Base-by-base conservation (phyloP, 192 early-diverging fungal species). In the Podila minutissima region DNA sequence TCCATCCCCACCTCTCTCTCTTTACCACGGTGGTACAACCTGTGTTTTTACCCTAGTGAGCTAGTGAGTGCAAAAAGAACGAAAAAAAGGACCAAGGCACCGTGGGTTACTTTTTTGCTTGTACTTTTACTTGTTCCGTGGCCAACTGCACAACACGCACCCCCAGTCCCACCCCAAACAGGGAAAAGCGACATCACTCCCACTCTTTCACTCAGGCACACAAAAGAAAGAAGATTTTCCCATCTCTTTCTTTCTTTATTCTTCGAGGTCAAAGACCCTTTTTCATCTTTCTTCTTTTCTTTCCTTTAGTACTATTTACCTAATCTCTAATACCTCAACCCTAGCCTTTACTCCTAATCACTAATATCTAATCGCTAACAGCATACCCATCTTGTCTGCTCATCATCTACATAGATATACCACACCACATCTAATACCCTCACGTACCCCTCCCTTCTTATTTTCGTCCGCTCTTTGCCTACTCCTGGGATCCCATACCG, bases 11-110 rank as follows among this genome's bases (percentile, higher is more conserved):
- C 9, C 35, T 37, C 35, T 37, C 35, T 37, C 35, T 37, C 35
- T 53, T 53, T 53, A n/a, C 67, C 67, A 66, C 62, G 66, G 67
- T 59, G 32, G 50, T 53, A 53, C 50, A 53, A 53, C 50, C n/a
- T 53, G n/a, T n/a, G n/a, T 53, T 20, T 53, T n/a, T 53, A n/a
- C 20, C 50, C 50, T 37, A 37, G 35, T 37, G 35, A 53, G n/a
- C n/a, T n/a, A n/a, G n/a, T 53, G n/a, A 29, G 29, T 29, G 29
- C 13, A 19, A 51, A 51, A 51, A 51, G 20, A 15, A 51, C n/a
- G 8, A 19, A 53, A 51, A 51, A 51, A 6, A 6, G 33, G 9
- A 37, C 35, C 35, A 37, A 37, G 10, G 35, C 35, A 7, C 33
- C 6, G 35, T 37, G 10, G 8, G 10, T 11, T 37, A 35, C 10